Percentiles rank a stretch among this genome's conserved stretches.
Evolutionary conservation across 108 stramenopile genomes (phyloP).

Genomic region (Fragilaria crotonensis): DNA sequence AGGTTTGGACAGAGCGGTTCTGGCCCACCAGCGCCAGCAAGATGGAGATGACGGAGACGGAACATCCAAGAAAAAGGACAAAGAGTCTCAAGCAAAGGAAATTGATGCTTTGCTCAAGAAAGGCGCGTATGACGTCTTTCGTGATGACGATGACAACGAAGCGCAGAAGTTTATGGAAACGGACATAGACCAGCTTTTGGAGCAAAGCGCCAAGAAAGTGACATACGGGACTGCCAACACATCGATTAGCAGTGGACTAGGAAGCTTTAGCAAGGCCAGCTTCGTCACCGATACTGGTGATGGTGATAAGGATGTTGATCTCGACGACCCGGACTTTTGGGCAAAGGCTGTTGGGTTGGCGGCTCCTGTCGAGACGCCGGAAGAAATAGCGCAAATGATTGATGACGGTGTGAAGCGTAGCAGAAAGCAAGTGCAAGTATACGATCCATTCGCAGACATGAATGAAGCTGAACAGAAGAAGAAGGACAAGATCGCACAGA

Average conservation of each 20-base stretch:
- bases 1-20: constrained; percentile 92
- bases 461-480: constrained; percentile 55
- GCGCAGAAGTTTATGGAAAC: constrained; percentile 82
- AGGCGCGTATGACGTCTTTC: constrained; percentile 82
- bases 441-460: constrained; percentile 64
- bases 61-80: constrained; percentile 45
- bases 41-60: constrained; percentile 24
- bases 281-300: constrained; percentile 83
- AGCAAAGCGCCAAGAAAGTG: constrained; percentile 66
- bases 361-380: constrained; percentile 54
- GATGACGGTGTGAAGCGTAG: constrained; percentile 69
- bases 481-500: constrained; percentile 49
- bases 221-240: constrained; percentile 55
- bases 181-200: constrained; percentile 84
- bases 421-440: constrained; percentile 74
- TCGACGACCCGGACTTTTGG: constrained; percentile 96
- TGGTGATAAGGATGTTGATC: constrained; percentile 80
- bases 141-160: constrained; percentile 78
- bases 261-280: constrained; percentile 86
- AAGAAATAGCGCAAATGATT: constrained; percentile 69
- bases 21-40: constrained; percentile 79
- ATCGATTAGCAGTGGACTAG: constrained; percentile 60
- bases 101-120: constrained; percentile 75
- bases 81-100: constrained; percentile 76
- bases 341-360: constrained; percentile 68